These are phyloP conservation scores for Talaromyces sp. DNA, from an alignment of 2,329 filamentous ascomycete species.

Conservation along the genomic window DNA sequence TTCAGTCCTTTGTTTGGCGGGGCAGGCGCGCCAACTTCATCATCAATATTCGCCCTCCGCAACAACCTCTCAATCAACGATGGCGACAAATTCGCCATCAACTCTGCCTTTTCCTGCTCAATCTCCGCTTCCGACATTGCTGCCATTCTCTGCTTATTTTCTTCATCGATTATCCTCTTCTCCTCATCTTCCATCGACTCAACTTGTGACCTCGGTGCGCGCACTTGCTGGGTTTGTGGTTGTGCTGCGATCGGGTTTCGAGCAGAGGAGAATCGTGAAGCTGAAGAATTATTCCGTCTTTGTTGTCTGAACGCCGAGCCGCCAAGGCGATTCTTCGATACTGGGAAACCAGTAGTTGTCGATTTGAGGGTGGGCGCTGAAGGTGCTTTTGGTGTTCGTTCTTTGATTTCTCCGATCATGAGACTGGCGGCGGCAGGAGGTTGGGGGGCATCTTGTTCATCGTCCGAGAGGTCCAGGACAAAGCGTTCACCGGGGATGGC, in stretches of 20 bases:
- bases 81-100: slow-evolving; percentile 73
- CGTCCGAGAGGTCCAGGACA: slow-evolving; percentile 54
- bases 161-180: slow-evolving; percentile 67
- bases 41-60: slow-evolving; percentile 68
- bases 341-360: slow-evolving; percentile 70
- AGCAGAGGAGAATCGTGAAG: slow-evolving; percentile 19
- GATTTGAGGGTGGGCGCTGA: slow-evolving; percentile 50
- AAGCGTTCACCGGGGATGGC: slow-evolving; percentile 57
- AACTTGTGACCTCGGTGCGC: background rate
- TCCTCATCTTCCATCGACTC: slow-evolving; percentile 46
- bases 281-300: slow-evolving; percentile 19
- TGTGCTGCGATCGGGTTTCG: slow-evolving; percentile 29
- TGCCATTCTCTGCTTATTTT: slow-evolving; percentile 69
- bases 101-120: slow-evolving; percentile 68
- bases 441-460: slow-evolving; percentile 34
- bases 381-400: slow-evolving; percentile 56
- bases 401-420: slow-evolving; percentile 69
- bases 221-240: too few species aligned
- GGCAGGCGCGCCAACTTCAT: slow-evolving; percentile 27
- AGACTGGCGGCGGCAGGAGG: slow-evolving; percentile 20
- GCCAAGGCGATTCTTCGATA: slow-evolving; percentile 70
- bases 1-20: background rate
- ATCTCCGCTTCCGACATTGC: slow-evolving; percentile 80
- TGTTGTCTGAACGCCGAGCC: slow-evolving; percentile 76
- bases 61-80: slow-evolving; percentile 71